Base-by-base conservation (phyloP, 2,329 filamentous ascomycete species). In the Scleromitrula shiraiana region DNA sequence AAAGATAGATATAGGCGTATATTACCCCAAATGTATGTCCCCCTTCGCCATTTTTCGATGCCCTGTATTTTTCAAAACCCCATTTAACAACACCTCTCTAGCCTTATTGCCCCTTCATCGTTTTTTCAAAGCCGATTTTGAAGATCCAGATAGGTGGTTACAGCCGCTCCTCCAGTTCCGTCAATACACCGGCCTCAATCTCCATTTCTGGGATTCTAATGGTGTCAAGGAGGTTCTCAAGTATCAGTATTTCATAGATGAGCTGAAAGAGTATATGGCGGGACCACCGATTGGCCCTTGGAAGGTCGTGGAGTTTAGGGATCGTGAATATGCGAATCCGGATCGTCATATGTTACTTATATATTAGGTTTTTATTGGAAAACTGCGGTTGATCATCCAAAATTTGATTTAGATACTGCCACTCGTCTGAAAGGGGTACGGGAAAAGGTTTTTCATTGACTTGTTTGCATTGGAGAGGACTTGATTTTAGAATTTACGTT, bases 1-100 rank as follows among this genome's bases (percentile, higher is more conserved):
- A 2, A 44, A 26, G 19, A 30, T 49, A 1, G 46, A 49, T 33
- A 45, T 45, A 10, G 46, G 29, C 14, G 39, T 49, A 24, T 14
- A 9, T 9, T 42, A 35, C 36, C 19, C 35, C 5, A 22, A 9
- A 6, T 32, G 45, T 42, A 19, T 19, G 23, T 41, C 29, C 5
- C 12, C 8, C 15, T 15, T 17, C 7, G n/a, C n/a, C n/a, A n/a
- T 7, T 22, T 6, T 17, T 42, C 20, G 15, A 37, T 37, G 19
- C 20, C 14, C 19, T 1, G 7, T 23, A 24, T 24, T 23, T 12
- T 24, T 17, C 14, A n/a, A n/a, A 8, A 5, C 15, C 17, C 22
- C 7, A 12, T 24, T 30, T 29, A 8, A 19, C 14, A 5, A 10
- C 4, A 14, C 2, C 12, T 2, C 19, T 27, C 29, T 40, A 20